Evolutionary conservation across 2,329 filamentous ascomycete species (phyloP).

Genomic region (Hansfordia pulvinata): DNA sequence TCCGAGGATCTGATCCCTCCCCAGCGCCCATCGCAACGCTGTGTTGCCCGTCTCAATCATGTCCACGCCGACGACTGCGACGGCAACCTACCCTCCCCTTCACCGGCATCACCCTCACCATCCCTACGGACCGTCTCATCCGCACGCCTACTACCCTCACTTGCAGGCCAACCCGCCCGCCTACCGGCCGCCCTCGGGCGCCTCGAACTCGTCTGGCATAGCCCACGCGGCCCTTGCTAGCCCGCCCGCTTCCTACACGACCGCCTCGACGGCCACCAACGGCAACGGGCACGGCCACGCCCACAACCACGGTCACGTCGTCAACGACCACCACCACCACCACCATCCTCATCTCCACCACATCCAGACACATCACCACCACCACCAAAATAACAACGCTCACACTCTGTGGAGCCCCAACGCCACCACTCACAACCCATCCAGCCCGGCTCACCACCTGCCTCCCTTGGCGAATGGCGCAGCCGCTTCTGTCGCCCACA

Average conservation of each 20-base stretch:
- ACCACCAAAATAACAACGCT: neutral
- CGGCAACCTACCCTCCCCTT: slow-evolving; percentile 57
- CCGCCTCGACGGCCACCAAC: too few relatives aligned
- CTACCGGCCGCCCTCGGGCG: too few relatives aligned
- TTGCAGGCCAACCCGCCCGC: too few relatives aligned
- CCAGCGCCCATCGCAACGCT: slow-evolving; percentile 2
- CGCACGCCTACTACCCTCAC: slow-evolving; percentile 45
- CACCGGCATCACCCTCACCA: slow-evolving; percentile 52
- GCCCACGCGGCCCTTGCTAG: too few relatives aligned
- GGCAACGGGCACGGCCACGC: too few relatives aligned
- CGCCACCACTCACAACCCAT: neutral
- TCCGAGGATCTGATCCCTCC: too few relatives aligned
- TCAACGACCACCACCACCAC: slow-evolving; percentile 16
- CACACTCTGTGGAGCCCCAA: neutral
- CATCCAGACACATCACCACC: slow-evolving; percentile 16
- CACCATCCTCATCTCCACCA: slow-evolving; percentile 15
- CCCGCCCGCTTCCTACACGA: too few relatives aligned
- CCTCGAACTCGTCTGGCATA: too few relatives aligned
- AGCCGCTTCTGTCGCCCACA: slow-evolving; percentile 17
- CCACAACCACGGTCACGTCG: slow-evolving; percentile 34
- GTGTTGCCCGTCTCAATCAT: slow-evolving; percentile 28
- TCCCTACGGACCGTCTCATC: slow-evolving; percentile 39
- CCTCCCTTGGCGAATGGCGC: slow-evolving; percentile 20
- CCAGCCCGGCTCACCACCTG: neutral
- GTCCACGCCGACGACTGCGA: slow-evolving; percentile 72